These are phyloP conservation scores for Helotiales sp. DNA, from an alignment of 2,329 filamentous ascomycete genomes.

Conservation along the genomic window DNA sequence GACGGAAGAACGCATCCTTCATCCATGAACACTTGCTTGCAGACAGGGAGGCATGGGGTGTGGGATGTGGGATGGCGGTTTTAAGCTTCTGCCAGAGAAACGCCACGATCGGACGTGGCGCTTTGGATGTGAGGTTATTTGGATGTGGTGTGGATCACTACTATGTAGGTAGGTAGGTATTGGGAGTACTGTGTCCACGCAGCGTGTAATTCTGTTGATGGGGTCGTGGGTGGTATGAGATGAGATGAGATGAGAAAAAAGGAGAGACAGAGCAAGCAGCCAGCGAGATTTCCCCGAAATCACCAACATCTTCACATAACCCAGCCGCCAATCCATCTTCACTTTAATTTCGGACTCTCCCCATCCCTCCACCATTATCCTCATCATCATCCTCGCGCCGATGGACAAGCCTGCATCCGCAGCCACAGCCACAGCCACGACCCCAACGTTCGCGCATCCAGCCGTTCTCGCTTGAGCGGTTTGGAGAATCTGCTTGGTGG, in stretches of 20 bases:
- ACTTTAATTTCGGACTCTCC: background rate
- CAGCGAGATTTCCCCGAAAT: background rate
- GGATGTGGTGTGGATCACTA: background rate
- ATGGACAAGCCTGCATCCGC: background rate
- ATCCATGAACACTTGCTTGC: background rate
- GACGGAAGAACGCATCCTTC: constrained; percentile 12
- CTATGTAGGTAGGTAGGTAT: background rate
- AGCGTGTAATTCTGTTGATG: too few species aligned
- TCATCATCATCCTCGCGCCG: background rate
- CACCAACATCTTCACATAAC: background rate
- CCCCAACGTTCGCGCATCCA: background rate
- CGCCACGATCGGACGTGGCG: constrained; percentile 5
- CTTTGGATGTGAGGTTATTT: background rate
- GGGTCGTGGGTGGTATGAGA: too few species aligned
- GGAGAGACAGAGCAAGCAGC: background rate
- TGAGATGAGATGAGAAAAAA: too few species aligned
- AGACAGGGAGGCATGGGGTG: background rate
- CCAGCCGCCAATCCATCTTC: background rate
- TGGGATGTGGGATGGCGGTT: background rate
- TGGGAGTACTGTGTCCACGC: too few species aligned
- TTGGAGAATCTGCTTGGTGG: background rate
- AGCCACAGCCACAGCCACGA: background rate
- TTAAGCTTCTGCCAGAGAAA: constrained; percentile 1
- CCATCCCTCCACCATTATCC: background rate
- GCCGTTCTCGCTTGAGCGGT: background rate